These are phyloP conservation scores for Ulvella scutata DNA, from an alignment of 139 green algal species.

Conservation along the genomic window DNA sequence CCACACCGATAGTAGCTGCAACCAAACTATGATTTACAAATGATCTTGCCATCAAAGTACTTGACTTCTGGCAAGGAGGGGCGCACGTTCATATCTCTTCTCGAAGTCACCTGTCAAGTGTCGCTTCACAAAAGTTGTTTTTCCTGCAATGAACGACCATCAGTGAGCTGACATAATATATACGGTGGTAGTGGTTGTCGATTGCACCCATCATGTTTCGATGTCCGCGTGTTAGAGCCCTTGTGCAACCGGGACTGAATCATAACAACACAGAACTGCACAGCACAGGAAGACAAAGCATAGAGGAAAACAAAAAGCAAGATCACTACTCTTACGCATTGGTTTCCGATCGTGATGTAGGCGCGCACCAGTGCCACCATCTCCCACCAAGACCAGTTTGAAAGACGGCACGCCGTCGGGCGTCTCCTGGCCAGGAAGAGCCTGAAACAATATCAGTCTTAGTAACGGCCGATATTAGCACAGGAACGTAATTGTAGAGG, in stretches of 20 bases:
- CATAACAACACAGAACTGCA: background rate
- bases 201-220: too few species aligned
- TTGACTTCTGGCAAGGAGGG: background rate
- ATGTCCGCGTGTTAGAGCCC: too few species aligned
- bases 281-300: background rate
- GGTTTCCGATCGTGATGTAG: background rate
- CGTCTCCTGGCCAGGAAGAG: slow-evolving; percentile 50
- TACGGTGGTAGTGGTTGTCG: too few species aligned
- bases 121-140: slow-evolving; percentile 96
- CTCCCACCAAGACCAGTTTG: slow-evolving; percentile 95
- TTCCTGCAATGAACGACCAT: too few species aligned
- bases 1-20: slow-evolving; percentile 94
- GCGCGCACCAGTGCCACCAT: slow-evolving; percentile 81
- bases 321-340: too few species aligned
- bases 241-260: too few species aligned
- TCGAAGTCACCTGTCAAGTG: slow-evolving; percentile 98
- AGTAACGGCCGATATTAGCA: too few species aligned
- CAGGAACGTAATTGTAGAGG: too few species aligned
- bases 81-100: slow-evolving; percentile 97
- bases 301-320: background rate
- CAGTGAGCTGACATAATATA: too few species aligned
- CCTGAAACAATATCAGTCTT: slow-evolving; percentile 18
- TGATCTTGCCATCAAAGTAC: background rate
- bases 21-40: background rate
- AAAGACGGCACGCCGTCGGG: slow-evolving; percentile 75